A percentile compares a stretch with the other conserved stretches of the same genome.
Conservation (phyloP, 768 basidiomycete genomes). For the Mycena kentingensis region DNA sequence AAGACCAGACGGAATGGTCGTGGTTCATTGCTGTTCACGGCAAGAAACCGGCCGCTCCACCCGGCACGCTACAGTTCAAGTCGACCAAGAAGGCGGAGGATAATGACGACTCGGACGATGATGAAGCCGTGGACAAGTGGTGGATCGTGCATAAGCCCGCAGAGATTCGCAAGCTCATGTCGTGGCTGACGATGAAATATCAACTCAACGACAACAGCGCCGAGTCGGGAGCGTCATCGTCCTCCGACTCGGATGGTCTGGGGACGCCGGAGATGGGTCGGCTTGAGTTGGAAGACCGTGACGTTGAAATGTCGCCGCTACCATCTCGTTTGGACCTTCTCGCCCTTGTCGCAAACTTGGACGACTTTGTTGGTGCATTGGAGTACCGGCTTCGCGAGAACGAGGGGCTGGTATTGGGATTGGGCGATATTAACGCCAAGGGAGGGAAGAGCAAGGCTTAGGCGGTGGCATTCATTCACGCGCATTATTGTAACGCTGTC, state of each 20-base stretch:
- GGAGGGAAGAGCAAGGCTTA: constrained; percentile 19
- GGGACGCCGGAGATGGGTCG: too few species aligned
- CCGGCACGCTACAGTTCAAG: constrained; percentile 29
- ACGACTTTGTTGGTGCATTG: constrained; percentile 61
- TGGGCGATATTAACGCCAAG: constrained; percentile 6
- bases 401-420: constrained; percentile 13
- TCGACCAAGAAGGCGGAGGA: constrained; percentile 28
- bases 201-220: constrained; percentile 38
- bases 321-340: constrained; percentile 20
- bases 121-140: constrained; percentile 57
- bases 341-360: constrained; percentile 52
- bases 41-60: constrained; percentile 40
- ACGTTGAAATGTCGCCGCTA: constrained; percentile 17
- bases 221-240: constrained; percentile 15
- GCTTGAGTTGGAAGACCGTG: constrained; percentile 20
- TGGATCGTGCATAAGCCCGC: constrained; percentile 72
- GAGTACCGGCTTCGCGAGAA: constrained; percentile 49
- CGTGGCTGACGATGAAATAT: constrained; percentile 61
- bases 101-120: constrained; percentile 35
- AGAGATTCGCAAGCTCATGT: constrained; percentile 64
- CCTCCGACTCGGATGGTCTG: too few species aligned
- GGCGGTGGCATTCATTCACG: constrained; percentile 1
- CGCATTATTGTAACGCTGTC: neutral
- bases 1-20: constrained; percentile 65
- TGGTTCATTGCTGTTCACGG: constrained; percentile 84